Evolutionary conservation across 495 filamentous ascomycete genomes (phyloP).

Genomic region (Cairneyella variabilis): DNA sequence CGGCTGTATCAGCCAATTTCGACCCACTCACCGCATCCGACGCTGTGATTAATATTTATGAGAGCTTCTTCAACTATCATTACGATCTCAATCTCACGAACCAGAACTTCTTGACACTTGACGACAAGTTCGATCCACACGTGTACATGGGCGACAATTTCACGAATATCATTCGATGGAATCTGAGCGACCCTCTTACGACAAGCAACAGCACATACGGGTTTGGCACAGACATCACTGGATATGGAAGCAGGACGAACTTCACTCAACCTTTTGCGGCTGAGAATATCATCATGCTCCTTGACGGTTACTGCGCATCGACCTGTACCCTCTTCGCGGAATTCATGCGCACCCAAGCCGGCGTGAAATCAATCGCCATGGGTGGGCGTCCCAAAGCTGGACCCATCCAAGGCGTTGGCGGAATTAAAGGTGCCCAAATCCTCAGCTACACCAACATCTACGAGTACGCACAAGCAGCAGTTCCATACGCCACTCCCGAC

Average conservation of each 20-base stretch:
- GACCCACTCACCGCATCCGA: slow-evolving; percentile 7
- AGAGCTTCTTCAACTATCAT: slow-evolving; percentile 21
- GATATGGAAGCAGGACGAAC: slow-evolving; percentile 36
- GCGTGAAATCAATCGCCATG: slow-evolving; percentile 56
- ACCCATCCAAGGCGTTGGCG: slow-evolving; percentile 63
- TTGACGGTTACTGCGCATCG: slow-evolving; percentile 61
- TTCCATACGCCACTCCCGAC: not conserved
- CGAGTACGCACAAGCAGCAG: slow-evolving; percentile 7
- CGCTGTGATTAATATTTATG: not conserved
- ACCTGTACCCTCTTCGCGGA: slow-evolving; percentile 60
- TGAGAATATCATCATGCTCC: slow-evolving; percentile 40
- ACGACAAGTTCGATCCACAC: slow-evolving; percentile 20
- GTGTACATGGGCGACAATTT: slow-evolving; percentile 11
- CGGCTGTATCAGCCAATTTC: slow-evolving; percentile 13
- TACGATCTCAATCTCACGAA: slow-evolving; percentile 22
- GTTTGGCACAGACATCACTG: slow-evolving; percentile 34
- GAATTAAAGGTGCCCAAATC: slow-evolving; percentile 47
- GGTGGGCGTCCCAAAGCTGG: slow-evolving; percentile 53
- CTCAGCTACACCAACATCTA: slow-evolving; percentile 10
- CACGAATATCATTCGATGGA: slow-evolving; percentile 18
- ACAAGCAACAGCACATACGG: slow-evolving; percentile 20
- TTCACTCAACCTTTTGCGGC: slow-evolving; percentile 39
- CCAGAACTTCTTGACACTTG: slow-evolving; percentile 18
- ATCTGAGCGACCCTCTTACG: slow-evolving; percentile 22
- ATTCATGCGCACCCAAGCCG: slow-evolving; percentile 49